Evolutionary conservation across 306 rosid genomes (phyloP).

Genomic region (Medicago truncatula): DNA sequence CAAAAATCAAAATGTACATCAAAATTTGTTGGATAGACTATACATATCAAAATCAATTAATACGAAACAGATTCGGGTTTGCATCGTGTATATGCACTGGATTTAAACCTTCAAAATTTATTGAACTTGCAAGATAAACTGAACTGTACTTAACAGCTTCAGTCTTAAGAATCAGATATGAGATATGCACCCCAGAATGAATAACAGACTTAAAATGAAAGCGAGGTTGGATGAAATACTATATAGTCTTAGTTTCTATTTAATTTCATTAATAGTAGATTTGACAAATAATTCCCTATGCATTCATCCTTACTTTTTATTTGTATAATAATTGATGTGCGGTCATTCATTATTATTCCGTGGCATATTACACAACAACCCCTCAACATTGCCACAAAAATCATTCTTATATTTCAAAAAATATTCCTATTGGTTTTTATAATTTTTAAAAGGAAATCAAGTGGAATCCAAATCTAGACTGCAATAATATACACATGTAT

Average conservation of each 20-base stretch:
- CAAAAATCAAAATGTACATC: constrained; percentile 2
- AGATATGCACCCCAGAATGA: background rate
- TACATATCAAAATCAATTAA: background rate
- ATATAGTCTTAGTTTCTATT: no score
- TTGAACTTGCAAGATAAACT: background rate
- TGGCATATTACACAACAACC: constrained; percentile 11
- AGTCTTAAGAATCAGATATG: background rate
- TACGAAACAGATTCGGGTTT: background rate
- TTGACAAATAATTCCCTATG: background rate
- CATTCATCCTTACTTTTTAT: background rate
- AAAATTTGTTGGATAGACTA: background rate
- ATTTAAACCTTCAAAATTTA: background rate
- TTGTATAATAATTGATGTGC: constrained; percentile 23
- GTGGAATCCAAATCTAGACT: background rate
- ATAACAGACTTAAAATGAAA: constrained; percentile 7
- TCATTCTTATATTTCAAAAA: background rate
- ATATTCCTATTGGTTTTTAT: background rate
- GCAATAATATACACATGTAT: background rate
- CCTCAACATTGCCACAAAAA: background rate
- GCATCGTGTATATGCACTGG: background rate
- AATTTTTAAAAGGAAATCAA: background rate
- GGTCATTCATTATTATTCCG: background rate
- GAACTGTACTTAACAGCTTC: constrained; percentile 8
- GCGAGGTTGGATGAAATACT: background rate
- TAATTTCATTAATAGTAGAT: background rate